Evolutionary conservation across 768 basidiomycete genomes (phyloP), one percentile per base, ranked within the genome.

Genomic region (Fistulinella prunicolor): DNA sequence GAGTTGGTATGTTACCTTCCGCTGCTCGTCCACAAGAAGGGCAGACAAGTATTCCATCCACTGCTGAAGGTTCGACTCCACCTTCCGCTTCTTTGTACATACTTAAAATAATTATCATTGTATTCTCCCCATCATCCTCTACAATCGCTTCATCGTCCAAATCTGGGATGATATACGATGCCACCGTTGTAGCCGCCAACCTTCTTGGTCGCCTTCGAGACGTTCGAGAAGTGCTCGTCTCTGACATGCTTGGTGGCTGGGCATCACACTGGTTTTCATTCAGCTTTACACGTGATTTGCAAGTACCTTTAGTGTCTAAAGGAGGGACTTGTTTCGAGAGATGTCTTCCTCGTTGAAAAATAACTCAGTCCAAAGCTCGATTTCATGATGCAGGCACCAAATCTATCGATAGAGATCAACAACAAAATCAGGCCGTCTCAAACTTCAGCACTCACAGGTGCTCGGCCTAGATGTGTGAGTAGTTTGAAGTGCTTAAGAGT

Each of bases 401-500:
- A 70, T 75, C 83, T 86, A 28, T 43, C 39, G 35, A 42, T 38
- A 50, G 22, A 21, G 3, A 34, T 51, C 16, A 40, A 51, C 17
- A 38, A n/a, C n/a, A n/a, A 47, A 44, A n/a, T 16, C 20, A 43
- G 22, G 20, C 4, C n/a, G 12, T 28, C 28, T 34, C 7, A 4
- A 12, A 32, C n/a, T 14, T 17, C 29, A 20, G 17, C 43, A 65
- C 84, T 58, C 59, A 84, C 84, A 9, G 83, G 79, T 23, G 73
- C 67, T 50, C 74, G 74, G n/a, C 85, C 86, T n/a, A 90, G 67
- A 37, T 75, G 78, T 4, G 86, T 86, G 39, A 90, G 73, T n/a
- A 85, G 59, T 60, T 81, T 78, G 69, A 90, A 90, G 58, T 88
- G 86, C 58, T 86, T 82, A 42, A 90, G 68, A 6, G 87, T 89